A percentile compares a stretch with the other conserved stretches of the same genome.
phyloP scores from a whole-genome alignment of 345 rosid genomes.

The Moricandia arvensis region DNA sequence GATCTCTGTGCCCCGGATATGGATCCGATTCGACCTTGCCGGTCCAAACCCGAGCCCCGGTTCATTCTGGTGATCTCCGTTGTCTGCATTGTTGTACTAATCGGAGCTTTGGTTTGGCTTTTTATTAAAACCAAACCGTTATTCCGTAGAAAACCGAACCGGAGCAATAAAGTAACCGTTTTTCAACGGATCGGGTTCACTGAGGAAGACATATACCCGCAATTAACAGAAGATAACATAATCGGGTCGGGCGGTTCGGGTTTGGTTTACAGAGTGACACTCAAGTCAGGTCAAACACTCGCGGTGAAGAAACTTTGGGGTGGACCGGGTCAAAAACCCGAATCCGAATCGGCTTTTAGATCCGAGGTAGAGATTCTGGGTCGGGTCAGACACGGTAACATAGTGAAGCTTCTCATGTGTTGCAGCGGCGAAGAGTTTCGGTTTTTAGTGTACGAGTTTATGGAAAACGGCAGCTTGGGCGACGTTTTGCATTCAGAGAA shows the following conservation, averaged over 20 bases:
- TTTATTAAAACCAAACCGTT: conserved; percentile 40
- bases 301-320: conserved; percentile 69
- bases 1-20: conserved; percentile 54
- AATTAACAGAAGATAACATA: conserved; percentile 45
- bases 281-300: conserved; percentile 52
- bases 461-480: conserved; percentile 78
- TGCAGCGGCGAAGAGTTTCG: conserved; percentile 46
- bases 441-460: conserved; percentile 61
- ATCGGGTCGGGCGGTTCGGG: conserved; percentile 74
- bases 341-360: conserved; percentile 24
- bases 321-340: conserved; percentile 22
- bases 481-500: conserved; percentile 56
- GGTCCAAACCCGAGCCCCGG: conserved; percentile 31
- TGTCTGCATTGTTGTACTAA: conserved; percentile 39
- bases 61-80: conserved; percentile 33
- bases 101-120: conserved; percentile 47
- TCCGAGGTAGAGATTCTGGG: conserved; percentile 67
- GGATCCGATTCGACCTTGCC: conserved; percentile 50
- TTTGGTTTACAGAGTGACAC: conserved; percentile 52
- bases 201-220: conserved; percentile 44
- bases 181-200: conserved; percentile 60
- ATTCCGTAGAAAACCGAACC: conserved; percentile 35
- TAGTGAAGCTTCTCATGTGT: conserved; percentile 58
- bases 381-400: conserved; percentile 59
- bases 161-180: conserved; percentile 42